A percentile compares a stretch with the other conserved stretches of the same genome.
Conservation (phyloP, 495 filamentous ascomycete genomes). For the Aspergillus haitiensis region DNA sequence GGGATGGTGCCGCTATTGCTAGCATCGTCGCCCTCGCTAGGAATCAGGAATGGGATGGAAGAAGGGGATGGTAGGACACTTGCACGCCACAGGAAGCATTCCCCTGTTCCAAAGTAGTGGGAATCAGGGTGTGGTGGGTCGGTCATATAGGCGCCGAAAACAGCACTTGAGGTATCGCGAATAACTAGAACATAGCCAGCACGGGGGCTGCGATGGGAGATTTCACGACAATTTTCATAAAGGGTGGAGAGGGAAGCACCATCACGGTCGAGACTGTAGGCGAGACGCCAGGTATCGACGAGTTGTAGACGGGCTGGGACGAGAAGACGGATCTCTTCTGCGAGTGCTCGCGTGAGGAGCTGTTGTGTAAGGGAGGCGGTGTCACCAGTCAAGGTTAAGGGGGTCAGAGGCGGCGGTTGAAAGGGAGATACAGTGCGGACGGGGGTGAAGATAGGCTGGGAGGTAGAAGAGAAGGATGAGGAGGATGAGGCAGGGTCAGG, state of each 20-base stretch:
- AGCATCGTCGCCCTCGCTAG: too few relatives aligned
- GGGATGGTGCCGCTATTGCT: conserved; percentile 30
- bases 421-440: conserved; percentile 58
- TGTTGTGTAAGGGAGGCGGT: conserved; percentile 40
- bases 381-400: conserved; percentile 48
- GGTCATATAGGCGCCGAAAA: conserved; percentile 94
- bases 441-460: conserved; percentile 46
- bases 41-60: conserved; percentile 30
- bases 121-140: conserved; percentile 76
- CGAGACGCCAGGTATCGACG: conserved; percentile 79
- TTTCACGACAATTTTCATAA: conserved; percentile 70
- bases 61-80: conserved; percentile 56
- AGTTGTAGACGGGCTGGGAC: conserved; percentile 84
- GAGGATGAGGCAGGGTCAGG: conserved; percentile 26
- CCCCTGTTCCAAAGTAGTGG: conserved; percentile 92
- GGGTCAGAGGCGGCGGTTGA: conserved; percentile 60
- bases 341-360: conserved; percentile 69
- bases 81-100: conserved; percentile 97
- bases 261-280: conserved; percentile 91
- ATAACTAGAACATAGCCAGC: conserved; percentile 88
- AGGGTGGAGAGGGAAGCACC: conserved; percentile 84
- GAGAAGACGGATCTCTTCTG: conserved; percentile 91
- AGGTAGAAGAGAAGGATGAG: conserved; percentile 29
- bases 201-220: conserved; percentile 61
- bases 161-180: conserved; percentile 62